Base-by-base conservation (phyloP, 2,329 filamentous ascomycete genomes). In the Graphilbum sp. region DNA sequence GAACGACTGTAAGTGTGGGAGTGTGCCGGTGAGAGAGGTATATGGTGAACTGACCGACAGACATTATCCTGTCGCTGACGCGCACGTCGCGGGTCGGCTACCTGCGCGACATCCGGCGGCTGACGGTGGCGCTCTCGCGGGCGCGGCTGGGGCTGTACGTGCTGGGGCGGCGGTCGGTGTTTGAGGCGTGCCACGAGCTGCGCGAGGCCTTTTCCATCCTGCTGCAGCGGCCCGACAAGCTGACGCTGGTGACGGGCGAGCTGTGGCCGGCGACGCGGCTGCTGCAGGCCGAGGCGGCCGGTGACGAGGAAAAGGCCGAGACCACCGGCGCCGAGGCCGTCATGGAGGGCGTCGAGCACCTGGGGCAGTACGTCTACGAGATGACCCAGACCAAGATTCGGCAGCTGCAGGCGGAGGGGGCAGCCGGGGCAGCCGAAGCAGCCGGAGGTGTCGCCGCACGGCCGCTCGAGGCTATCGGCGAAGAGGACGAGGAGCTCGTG, bases 341-440 rank as follows among this genome's bases (percentile, higher is more conserved):
- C 17, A 96, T 98, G 83, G 82, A 88, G 49, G 74, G 81, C 25
- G 78, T 96, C 1, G 88, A 98, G 62, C 90, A 98, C 61, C 58
- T 98, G 27, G 90, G 90, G 0, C 81, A 94, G 59, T 98, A 95
- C 56, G 88, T 98, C 18, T 94, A 75, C 54, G 84, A 98, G 57
- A 98, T 98, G 85, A 93, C 86, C 4, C 72, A 79, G 34, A 72
- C 68, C 1, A 66, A 59, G 50, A 46, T 71, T 27, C 57, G 63
- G 50, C 65, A 72, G 50, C 45, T 74, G 34, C 58, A 62, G 36
- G 56, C 50, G 10, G 64, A 59, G 36, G 39, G 36, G 15, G 32
- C 17, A 9, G 32, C 15, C 16, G 30, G 8, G 11, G 17, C 6
- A 10, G 7, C 8, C 30, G 17, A 18, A 10, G 7, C 8, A 6